Percentiles rank a stretch among this genome's conserved stretches.
These are phyloP conservation scores for Geranomyces michiganensis DNA, from an alignment of 192 early-diverging fungal species.

Conservation along the genomic window DNA sequence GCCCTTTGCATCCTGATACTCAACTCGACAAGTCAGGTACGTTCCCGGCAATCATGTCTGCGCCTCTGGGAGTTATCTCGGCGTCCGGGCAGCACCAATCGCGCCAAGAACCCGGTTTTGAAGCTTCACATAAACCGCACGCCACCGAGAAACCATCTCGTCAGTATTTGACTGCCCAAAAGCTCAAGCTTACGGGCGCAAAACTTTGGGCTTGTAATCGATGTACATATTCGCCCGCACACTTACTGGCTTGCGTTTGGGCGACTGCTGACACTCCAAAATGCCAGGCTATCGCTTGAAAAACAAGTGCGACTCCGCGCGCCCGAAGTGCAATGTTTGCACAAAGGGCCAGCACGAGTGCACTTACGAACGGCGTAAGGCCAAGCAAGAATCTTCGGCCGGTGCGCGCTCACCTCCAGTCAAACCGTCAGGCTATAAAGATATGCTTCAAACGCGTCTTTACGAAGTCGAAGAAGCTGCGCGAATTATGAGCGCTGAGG, in stretches of 20 bases:
- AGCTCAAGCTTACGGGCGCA: conserved; percentile 23
- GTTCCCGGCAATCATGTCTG: too few relatives aligned
- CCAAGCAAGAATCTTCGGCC: neutral
- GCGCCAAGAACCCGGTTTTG: too few relatives aligned
- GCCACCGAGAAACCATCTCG: conserved; percentile 16
- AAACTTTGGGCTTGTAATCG: conserved; percentile 32
- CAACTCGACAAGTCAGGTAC: too few relatives aligned
- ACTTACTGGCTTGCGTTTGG: neutral
- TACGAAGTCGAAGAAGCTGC: conserved; percentile 32
- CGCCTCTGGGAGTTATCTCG: too few relatives aligned
- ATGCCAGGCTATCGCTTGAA: conserved; percentile 27
- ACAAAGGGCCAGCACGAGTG: conserved; percentile 24
- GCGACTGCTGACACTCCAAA: neutral
- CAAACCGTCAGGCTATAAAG: conserved; percentile 3
- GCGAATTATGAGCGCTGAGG: neutral
- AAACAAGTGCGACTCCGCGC: conserved; percentile 24
- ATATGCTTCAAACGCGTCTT: conserved; percentile 24
- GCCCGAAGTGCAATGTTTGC: conserved; percentile 20
- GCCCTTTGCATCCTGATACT: too few relatives aligned
- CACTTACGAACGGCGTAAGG: conserved; percentile 11
- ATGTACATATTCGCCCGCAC: conserved; percentile 5
- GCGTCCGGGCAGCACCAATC: too few relatives aligned
- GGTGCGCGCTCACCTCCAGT: neutral
- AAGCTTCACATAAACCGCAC: too few relatives aligned
- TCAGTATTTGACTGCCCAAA: conserved; percentile 30